Evolutionary conservation across 176 grass and related monocot genomes (phyloP), one percentile per base, ranked within the genome.

Genomic region (Eremochloa ophiuroides): DNA sequence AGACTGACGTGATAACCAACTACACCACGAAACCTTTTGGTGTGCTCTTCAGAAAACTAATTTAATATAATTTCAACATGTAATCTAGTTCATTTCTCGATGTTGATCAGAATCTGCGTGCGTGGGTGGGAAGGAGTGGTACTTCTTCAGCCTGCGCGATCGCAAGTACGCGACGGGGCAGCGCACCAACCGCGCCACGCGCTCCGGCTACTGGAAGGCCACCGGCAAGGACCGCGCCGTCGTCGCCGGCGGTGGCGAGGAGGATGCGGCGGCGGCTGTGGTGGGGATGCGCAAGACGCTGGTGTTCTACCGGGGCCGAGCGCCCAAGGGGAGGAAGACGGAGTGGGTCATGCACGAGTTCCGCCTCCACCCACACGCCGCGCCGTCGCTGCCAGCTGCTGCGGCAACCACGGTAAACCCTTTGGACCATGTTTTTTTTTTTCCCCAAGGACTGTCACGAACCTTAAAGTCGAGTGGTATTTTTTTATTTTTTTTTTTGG

Each of bases 321-420:
- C 93, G 7, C 90, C 93, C 14, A 88, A 88, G 27, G 90, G 90
- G 20, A 90, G 16, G 7, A 96, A 90, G 85, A 93, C 85, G 20
- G 88, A 84, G 58, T 96, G 93, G 88, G 85, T 89, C 62, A 96
- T 93, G 88, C 90, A 96, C 28, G 93, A 93, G 77, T 93, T 93
- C 51, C 82, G 88, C 27, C 64, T 93, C 10, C 74, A 85, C 37
- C 73, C 46, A 0, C 18, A 28, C 8, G 8, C 72, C 6, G 15
- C 69, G 25, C 33, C 33, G 8, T 22, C 0, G 1, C 29, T 62
- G 1, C 25, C 25, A 61, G 0, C 59, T 11, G 53, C 59, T 25
- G 53, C 53, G 26, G 26, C 25, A 62, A 62, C 5, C 1, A 62
- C 29, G 59, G 59, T 62, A 50, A n/a, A n/a, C n/a, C n/a, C n/a